Evolutionary conservation across 1,284 basidiomycete species (phyloP).

Genomic region (Ganoderma meredithae): DNA sequence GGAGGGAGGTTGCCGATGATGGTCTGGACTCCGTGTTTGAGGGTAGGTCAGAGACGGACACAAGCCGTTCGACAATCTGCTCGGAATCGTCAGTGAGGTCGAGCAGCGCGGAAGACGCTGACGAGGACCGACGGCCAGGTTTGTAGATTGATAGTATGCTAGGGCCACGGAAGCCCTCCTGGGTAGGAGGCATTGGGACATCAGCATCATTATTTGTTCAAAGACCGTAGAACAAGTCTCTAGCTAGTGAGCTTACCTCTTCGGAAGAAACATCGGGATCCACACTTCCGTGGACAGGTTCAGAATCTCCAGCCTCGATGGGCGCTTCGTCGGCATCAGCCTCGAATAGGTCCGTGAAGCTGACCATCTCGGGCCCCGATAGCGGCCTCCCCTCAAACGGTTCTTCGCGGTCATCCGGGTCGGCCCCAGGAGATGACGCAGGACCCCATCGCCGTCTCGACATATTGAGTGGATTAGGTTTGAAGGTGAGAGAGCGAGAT

Average conservation of each 20-base stretch:
- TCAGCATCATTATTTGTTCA: slow-evolving; percentile 20
- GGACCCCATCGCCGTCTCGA: slow-evolving; percentile 60
- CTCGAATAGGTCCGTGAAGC: slow-evolving; percentile 39
- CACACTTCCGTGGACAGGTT: slow-evolving; percentile 24
- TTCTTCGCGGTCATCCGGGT: slow-evolving; percentile 31
- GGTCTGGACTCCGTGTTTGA: slow-evolving; percentile 27
- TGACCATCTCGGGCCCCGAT: slow-evolving; percentile 33
- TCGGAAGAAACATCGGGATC: slow-evolving; percentile 31
- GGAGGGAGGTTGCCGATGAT: slow-evolving; percentile 25
- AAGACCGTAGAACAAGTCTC: slow-evolving; percentile 16
- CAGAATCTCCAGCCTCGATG: slow-evolving; percentile 6
- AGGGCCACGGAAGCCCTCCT: slow-evolving; percentile 32
- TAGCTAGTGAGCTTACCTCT: slow-evolving; percentile 29
- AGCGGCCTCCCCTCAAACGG: slow-evolving; percentile 20
- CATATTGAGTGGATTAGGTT: slow-evolving; percentile 61
- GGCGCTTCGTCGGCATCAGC: slow-evolving; percentile 24
- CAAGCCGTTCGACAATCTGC: slow-evolving; percentile 39
- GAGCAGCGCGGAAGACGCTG: slow-evolving; percentile 28
- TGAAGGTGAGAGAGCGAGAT: slow-evolving; percentile 45
- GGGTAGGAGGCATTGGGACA: not conserved
- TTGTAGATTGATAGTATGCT: slow-evolving; percentile 31
- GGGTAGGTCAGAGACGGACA: slow-evolving; percentile 28
- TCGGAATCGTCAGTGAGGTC: slow-evolving; percentile 40
- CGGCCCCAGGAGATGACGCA: slow-evolving; percentile 23
- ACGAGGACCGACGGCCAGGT: slow-evolving; percentile 31